Evolutionary conservation across 2,329 filamentous ascomycete species (phyloP).

Genomic region (Aureobasidium sp.): DNA sequence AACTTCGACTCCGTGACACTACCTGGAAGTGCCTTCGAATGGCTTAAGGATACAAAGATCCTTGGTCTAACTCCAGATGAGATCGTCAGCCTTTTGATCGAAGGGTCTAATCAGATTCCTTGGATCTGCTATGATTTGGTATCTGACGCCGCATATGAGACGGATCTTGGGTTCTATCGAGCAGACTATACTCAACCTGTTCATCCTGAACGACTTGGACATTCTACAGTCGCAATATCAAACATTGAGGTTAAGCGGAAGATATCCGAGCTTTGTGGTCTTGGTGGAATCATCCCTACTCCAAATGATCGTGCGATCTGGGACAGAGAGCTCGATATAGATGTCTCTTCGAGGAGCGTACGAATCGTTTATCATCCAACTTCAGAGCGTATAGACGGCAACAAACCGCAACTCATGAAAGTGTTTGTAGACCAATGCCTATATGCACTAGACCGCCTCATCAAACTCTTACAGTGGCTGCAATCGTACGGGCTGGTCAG

Average conservation of each 20-base stretch:
- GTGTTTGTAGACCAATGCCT: not conserved
- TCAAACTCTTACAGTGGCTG: not conserved
- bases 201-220: not conserved
- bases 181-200: not conserved
- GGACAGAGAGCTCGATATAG: not conserved
- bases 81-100: not conserved
- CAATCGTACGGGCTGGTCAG: not conserved
- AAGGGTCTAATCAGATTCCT: not conserved
- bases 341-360: not conserved
- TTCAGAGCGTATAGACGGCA: not conserved
- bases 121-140: not conserved
- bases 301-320: not conserved
- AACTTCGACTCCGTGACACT: not conserved
- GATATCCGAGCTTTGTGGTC: not conserved
- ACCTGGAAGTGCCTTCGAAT: not conserved
- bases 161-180: not conserved
- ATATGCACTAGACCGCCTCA: not conserved
- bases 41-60: not conserved
- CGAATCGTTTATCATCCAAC: not conserved
- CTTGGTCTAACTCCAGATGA: not conserved
- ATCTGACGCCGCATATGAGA: not conserved
- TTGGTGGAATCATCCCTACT: not conserved
- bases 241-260: not conserved
- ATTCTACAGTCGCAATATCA: not conserved
- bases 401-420: not conserved